Base-by-base conservation (phyloP, 1,284 basidiomycete genomes). In the Ganoderma multipileum region DNA sequence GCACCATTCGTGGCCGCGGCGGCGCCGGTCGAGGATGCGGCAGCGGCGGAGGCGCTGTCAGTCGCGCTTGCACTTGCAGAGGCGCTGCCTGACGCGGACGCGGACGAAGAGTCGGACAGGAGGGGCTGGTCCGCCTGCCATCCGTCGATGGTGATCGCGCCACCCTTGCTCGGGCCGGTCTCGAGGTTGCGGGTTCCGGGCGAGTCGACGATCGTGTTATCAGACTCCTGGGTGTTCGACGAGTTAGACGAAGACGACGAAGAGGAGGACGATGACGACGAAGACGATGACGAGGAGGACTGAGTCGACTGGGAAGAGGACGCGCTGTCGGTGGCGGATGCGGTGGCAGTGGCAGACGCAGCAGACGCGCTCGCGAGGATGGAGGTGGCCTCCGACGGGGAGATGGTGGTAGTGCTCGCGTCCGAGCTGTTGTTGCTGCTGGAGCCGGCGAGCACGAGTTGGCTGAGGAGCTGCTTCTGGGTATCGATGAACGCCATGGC, bases 401-500 rank as follows among this genome's bases (percentile, higher is more conserved):
- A 67, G 64, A 75, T 73, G 28, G 74, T 74, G 28, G 68, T 66
- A 7, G 72, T 68, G 63, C 64, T 64, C 26, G 44, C 59, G 68
- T 63, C 69, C 8, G 73, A 68, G 52, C 62, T 36, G 68, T 68
- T 68, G 65, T 63, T 71, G 52, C 67, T 68, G 64, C 62, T 63
- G 39, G 73, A 69, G 20, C 71, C 73, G 42, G 79, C 75, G 68
- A 83, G 83, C 23, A 83, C 82, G 67, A 89, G 78, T 70, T 83
- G 77, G 66, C 83, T 82, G 74, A 92, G 79, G 68, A 80, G 76
- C 78, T 91, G 84, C 41, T 84, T 81, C 67, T 82, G 69, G 55
- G 82, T 84, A 80, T 92, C 90, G 77, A 93, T 84, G 83, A 91
- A 93, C 16, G 86, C 81, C 70, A 92, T 79, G 7, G 86, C 81